These are phyloP conservation scores for Pichia norvegensis DNA, from an alignment of 1,139 yeast genomes.

Conservation along the genomic window DNA sequence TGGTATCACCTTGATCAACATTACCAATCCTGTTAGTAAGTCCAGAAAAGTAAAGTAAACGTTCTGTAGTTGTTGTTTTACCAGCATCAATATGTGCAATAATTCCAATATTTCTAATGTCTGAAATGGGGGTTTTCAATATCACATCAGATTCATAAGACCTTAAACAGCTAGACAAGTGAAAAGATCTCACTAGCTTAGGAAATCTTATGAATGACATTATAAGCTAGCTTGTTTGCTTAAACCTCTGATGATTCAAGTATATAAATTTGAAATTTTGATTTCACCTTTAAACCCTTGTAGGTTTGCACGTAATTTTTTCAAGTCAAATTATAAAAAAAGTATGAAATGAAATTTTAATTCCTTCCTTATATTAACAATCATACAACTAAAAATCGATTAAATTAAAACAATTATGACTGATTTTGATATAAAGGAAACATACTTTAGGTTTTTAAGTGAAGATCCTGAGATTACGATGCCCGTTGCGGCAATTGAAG, in stretches of 20 bases:
- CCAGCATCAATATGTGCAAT: conserved; percentile 91
- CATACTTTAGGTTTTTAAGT: conserved; percentile 69
- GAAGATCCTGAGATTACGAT: conserved; percentile 94
- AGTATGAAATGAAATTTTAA: no score
- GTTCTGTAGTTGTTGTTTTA: conserved; percentile 81
- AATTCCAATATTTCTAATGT: conserved; percentile 66
- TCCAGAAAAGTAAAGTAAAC: conserved; percentile 87
- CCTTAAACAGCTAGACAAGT: background rate
- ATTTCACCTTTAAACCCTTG: no score
- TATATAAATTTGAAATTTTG: no score
- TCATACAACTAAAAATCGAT: conserved; percentile 14
- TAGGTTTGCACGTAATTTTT: no score
- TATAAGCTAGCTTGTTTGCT: background rate
- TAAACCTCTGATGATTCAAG: background rate
- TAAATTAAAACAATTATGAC: conserved; percentile 6
- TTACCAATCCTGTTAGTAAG: conserved; percentile 75
- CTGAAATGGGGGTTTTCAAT: conserved; percentile 19
- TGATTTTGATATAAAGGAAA: conserved; percentile 69
- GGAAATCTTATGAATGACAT: background rate
- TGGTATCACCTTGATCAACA: conserved; percentile 95
- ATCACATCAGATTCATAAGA: conserved; percentile 16
- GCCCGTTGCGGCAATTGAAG: conserved; percentile 98
- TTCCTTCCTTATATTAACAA: no score
- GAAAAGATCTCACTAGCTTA: background rate
- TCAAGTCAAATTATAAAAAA: no score